These are phyloP conservation scores for Alternaria viburni DNA, from an alignment of 2,329 filamentous ascomycete species.

Conservation along the genomic window DNA sequence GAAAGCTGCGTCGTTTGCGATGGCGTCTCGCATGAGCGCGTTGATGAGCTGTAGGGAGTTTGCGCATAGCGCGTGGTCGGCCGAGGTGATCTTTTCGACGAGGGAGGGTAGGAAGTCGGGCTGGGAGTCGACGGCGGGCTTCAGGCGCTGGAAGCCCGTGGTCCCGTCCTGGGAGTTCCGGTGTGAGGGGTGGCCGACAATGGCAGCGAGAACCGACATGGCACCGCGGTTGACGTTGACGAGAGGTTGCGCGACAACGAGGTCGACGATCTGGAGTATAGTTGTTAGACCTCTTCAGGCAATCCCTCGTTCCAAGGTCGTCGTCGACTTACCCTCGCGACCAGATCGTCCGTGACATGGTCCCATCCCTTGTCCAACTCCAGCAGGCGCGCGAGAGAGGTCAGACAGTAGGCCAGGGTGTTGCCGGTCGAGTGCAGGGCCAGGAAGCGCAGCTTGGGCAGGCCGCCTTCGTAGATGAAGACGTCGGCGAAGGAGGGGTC, in stretches of 20 bases:
- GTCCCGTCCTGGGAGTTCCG: conserved; percentile 62
- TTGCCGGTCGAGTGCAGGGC: conserved; percentile 89
- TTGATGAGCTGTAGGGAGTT: conserved; percentile 97
- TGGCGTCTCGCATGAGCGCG: conserved; percentile 88
- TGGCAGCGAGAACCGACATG: conserved; percentile 93
- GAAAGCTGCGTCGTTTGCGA: conserved; percentile 75
- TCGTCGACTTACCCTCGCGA: conserved; percentile 62
- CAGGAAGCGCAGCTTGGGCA: conserved; percentile 79
- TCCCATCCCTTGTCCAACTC: conserved; percentile 99
- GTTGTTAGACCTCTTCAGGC: conserved; percentile 12
- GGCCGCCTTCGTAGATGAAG: conserved; percentile 88
- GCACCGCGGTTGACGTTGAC: conserved; percentile 97
- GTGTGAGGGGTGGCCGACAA: conserved; percentile 82
- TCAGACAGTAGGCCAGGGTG: conserved; percentile 92
- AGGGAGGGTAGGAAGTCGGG: conserved; percentile 95
- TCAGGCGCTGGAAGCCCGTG: conserved; percentile 89
- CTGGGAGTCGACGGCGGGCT: conserved; percentile 88
- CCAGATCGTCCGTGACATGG: conserved; percentile 75
- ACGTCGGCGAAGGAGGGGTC: conserved; percentile 96
- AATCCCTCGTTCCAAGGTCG: background rate
- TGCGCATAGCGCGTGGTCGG: conserved; percentile 93
- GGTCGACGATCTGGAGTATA: conserved; percentile 73
- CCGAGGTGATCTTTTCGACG: conserved; percentile 87
- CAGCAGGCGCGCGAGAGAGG: conserved; percentile 83
- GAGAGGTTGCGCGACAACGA: conserved; percentile 92